phyloP scores from a whole-genome alignment of 805 yeast species.

The Jamesozyma piceae region DNA sequence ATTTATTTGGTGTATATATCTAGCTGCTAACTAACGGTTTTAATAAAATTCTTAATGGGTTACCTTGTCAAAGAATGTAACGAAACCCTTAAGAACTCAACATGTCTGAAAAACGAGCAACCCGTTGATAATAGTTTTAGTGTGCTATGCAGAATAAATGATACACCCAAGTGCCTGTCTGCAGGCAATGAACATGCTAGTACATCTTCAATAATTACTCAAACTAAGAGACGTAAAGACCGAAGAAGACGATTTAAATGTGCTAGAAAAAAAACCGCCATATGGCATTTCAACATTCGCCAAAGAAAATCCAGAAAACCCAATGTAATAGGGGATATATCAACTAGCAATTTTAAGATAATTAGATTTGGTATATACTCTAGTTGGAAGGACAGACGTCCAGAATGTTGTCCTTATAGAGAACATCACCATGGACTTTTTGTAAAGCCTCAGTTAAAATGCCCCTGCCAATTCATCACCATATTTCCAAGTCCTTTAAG shows the following conservation, averaged over 20 bases:
- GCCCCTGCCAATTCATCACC: constrained; percentile 12
- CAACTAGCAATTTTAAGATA: constrained; percentile 5
- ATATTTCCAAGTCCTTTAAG: constrained; percentile 16
- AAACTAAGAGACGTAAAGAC: not conserved
- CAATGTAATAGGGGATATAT: constrained; percentile 4
- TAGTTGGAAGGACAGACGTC: constrained; percentile 14
- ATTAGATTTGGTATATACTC: constrained; percentile 16
- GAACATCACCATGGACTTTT: constrained; percentile 14
- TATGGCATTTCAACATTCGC: not conserved
- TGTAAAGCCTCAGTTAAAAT: constrained; percentile 10
- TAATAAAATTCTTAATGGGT: no score
- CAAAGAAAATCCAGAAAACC: not conserved
- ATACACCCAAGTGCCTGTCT: no score
- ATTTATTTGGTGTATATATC: no score
- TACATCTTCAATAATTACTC: not conserved
- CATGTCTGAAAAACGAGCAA: not conserved
- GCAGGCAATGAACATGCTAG: not conserved
- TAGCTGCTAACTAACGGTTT: no score
- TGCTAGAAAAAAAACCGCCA: not conserved
- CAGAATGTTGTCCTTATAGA: constrained; percentile 14
- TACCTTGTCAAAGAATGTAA: no score
- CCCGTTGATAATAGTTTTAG: not conserved
- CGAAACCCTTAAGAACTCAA: not conserved
- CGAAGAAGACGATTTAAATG: not conserved
- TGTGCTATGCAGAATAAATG: not conserved